Evolutionary conservation across 331 rosid genomes (phyloP), one percentile per base, ranked within the genome.

Genomic region (Malus hybrid): DNA sequence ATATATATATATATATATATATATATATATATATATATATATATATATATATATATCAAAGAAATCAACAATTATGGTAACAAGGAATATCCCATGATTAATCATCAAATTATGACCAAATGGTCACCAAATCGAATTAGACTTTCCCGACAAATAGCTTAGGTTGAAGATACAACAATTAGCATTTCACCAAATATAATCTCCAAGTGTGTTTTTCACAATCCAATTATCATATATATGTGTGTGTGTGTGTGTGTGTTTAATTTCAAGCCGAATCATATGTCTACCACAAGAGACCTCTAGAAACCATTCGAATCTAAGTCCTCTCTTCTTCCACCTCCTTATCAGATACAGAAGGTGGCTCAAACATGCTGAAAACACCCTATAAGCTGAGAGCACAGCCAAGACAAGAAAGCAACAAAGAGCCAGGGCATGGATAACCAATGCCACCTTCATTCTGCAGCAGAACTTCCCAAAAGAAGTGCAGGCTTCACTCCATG

Each of bases 401-500:
- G 97, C 85, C 54, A 93, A 68, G 24, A 81, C 44, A 60, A 93
- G 68, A 83, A 89, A 85, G 78, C 96, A 88, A 29, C 70, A 80
- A 57, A 91, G 79, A 12, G 91, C 88, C 65, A 87, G 14, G 4
- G 64, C 63, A 42, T 91, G 93, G 18, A 90, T 78, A 67, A 90
- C 70, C 65, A 91, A 79, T 18, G 97, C 96, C 78, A 91, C n/a
- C 85, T 93, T 90, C 83, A 93, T 79, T 87, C 80, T 91, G 64
- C 77, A 61, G 80, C 97, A 93, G 79, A 93, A 93, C 75, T 19
- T 91, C 34, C 87, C 96, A 81, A 88, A 90, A 3, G 90, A 73
- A 59, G 75, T 80, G 64, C 97, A 93, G n/a, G 91, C 93, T 86
- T 93, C 90, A 80, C 98, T 91, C 98, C 98, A 93, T 70, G 98